These are phyloP conservation scores for Microcera coccophila DNA, from an alignment of 2,329 filamentous ascomycete genomes.

Conservation along the genomic window DNA sequence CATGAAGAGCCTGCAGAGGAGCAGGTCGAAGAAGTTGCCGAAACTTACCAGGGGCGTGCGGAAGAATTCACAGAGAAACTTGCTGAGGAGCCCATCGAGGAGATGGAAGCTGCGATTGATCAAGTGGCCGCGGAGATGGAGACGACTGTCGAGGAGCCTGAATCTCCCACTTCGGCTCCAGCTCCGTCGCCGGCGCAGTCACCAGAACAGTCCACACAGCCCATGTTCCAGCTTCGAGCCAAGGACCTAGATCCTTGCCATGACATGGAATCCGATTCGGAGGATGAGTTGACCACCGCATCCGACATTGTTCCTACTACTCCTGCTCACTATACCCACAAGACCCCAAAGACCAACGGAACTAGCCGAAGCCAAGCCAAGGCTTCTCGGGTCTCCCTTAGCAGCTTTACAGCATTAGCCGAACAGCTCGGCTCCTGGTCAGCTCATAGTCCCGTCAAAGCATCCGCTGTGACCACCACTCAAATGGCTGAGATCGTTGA, in stretches of 20 bases:
- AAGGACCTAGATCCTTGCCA: conserved; percentile 45
- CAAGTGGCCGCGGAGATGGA: conserved; percentile 13
- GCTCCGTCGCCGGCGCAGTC: conserved; percentile 11
- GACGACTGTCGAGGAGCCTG: conserved; percentile 7
- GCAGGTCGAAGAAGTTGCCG: conserved; percentile 1
- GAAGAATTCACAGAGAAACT: conserved; percentile 3
- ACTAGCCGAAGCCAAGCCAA: conserved; percentile 9
- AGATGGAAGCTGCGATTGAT: conserved; percentile 22
- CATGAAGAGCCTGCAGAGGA: not conserved
- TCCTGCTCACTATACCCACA: conserved; percentile 34
- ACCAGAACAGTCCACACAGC: conserved; percentile 17
- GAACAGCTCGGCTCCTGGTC: conserved; percentile 61
- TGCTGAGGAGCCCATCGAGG: conserved; percentile 12
- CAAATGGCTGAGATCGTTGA: conserved; percentile 39
- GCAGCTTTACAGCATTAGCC: conserved; percentile 62
- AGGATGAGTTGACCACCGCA: conserved; percentile 44
- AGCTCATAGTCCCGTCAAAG: conserved; percentile 48
- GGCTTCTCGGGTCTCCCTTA: conserved; percentile 28
- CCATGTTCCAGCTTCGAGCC: conserved; percentile 40
- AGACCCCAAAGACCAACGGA: conserved; percentile 19
- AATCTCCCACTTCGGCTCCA: conserved; percentile 4
- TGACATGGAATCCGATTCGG: conserved; percentile 49
- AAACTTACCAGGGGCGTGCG: conserved; percentile 1
- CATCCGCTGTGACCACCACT: conserved; percentile 17
- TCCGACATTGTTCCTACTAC: conserved; percentile 38